Conservation (phyloP, 2,329 filamentous ascomycete species). For the Aspergillus terreus region DNA sequence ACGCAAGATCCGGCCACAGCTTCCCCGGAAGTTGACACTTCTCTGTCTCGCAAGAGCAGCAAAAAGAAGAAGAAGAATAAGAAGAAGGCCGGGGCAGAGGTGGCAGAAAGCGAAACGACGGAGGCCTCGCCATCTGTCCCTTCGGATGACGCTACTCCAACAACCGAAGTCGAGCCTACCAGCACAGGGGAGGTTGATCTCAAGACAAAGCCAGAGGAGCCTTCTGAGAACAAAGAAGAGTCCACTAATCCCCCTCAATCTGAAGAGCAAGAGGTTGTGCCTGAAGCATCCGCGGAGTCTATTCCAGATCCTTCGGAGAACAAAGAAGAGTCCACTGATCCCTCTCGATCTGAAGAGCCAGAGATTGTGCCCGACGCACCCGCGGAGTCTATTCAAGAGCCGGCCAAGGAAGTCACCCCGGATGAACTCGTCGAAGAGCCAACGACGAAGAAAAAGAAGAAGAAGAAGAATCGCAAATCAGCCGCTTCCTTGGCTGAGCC, state of each 20-base stretch:
- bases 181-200: conserved; percentile 14
- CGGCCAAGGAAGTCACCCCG: conserved; percentile 1
- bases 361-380: not conserved
- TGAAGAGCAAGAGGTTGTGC: no score
- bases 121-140: conserved; percentile 4
- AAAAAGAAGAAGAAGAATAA: conserved; percentile 23
- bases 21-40: not conserved
- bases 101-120: conserved; percentile 3
- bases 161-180: conserved; percentile 1
- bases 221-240: not conserved
- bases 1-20: not conserved
- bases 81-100: conserved; percentile 11
- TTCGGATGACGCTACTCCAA: not conserved
- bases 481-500: conserved; percentile 7
- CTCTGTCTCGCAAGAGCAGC: conserved; percentile 13
- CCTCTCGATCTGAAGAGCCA: not conserved
- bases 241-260: not conserved
- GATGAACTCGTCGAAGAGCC: conserved; percentile 11
- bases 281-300: no score
- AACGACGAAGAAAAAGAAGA: conserved; percentile 22
- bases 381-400: not conserved
- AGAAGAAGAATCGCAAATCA: conserved; percentile 19
- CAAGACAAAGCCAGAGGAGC: conserved; percentile 2
- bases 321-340: not conserved
- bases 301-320: not conserved